Conservation (phyloP, 2,329 filamentous ascomycete genomes). For the Fusarium heterosporum region DNA sequence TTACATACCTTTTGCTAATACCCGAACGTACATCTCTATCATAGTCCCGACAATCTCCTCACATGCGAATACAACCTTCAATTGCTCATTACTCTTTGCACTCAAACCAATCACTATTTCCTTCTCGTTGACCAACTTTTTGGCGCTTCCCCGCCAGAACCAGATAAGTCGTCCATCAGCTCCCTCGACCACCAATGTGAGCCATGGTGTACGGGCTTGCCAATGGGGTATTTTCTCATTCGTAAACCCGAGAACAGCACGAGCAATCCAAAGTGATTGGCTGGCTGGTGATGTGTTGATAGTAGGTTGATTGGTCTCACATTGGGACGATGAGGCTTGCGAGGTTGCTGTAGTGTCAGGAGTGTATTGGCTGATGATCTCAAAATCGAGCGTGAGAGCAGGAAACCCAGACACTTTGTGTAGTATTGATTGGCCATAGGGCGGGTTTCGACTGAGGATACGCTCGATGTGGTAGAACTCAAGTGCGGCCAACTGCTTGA, state of each 20-base stretch:
- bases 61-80: conserved; percentile 80
- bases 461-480: conserved; percentile 81
- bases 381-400: conserved; percentile 57
- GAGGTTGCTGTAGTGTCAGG: neutral
- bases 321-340: neutral
- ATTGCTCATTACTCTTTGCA: conserved; percentile 65
- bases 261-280: conserved; percentile 58
- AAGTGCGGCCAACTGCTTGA: conserved; percentile 75
- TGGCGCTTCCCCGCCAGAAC: conserved; percentile 73
- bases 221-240: conserved; percentile 74
- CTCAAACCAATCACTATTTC: conserved; percentile 66
- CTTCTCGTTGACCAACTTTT: conserved; percentile 71
- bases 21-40: conserved; percentile 46
- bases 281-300: neutral
- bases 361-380: conserved; percentile 46
- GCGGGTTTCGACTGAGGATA: conserved; percentile 81
- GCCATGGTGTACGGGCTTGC: conserved; percentile 71
- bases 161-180: conserved; percentile 66
- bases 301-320: neutral
- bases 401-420: conserved; percentile 78
- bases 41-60: conserved; percentile 81
- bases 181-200: conserved; percentile 80
- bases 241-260: conserved; percentile 75
- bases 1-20: conserved; percentile 19
- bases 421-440: conserved; percentile 79